These are phyloP conservation scores for Fusarium globosum DNA, from an alignment of 2,329 filamentous ascomycete genomes.

Conservation along the genomic window DNA sequence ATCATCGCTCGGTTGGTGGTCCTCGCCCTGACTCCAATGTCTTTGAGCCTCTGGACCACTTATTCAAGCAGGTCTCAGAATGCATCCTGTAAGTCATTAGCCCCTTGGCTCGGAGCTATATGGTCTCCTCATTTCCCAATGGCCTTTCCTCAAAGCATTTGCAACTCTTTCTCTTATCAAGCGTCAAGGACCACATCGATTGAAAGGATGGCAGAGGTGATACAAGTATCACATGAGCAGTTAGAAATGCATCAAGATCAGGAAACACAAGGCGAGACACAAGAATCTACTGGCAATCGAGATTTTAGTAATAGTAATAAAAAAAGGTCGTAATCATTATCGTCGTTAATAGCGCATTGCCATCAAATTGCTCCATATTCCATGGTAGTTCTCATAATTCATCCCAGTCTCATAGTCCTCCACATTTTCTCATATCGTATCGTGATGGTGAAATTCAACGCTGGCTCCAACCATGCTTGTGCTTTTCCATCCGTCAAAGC, in stretches of 20 bases:
- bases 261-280: not conserved
- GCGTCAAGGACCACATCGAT: not conserved
- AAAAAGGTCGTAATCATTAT: slow-evolving; percentile 43
- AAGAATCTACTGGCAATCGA: slow-evolving; percentile 1
- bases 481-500: slow-evolving; percentile 19
- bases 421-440: slow-evolving; percentile 25
- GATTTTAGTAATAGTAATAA: slow-evolving; percentile 8
- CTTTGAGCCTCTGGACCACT: not conserved
- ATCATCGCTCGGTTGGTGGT: not conserved
- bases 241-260: not conserved
- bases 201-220: not conserved
- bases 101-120: not conserved
- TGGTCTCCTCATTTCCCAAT: not conserved
- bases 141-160: not conserved
- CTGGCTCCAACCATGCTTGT: slow-evolving; percentile 38
- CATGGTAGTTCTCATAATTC: slow-evolving; percentile 34
- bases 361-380: slow-evolving; percentile 36
- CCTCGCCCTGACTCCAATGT: not conserved
- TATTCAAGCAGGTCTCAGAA: not conserved
- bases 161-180: not conserved
- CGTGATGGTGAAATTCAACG: slow-evolving; percentile 34
- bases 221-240: slow-evolving; percentile 4
- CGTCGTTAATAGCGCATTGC: slow-evolving; percentile 41
- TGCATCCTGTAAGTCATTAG: not conserved
- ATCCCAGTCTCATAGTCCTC: slow-evolving; percentile 28